These are phyloP conservation scores for Fraxinus ornus DNA, from an alignment of 305 asterid species.

Conservation along the genomic window DNA sequence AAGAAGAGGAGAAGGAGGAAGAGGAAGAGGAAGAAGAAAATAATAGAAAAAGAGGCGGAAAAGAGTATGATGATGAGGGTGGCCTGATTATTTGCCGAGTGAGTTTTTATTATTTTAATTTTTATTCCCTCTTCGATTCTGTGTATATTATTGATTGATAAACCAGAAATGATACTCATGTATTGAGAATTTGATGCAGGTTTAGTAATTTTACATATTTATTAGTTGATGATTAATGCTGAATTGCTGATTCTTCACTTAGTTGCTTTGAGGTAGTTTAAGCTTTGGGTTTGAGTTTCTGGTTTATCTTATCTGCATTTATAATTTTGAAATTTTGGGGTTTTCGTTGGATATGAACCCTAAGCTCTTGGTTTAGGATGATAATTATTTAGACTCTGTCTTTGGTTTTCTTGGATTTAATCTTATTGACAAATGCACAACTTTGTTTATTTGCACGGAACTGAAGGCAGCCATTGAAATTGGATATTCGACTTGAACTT, in stretches of 20 bases:
- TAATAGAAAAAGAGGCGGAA: conserved; percentile 31
- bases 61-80: conserved; percentile 81
- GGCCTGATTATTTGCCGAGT: conserved; percentile 80
- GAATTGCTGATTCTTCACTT: neutral
- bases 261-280: conserved; percentile 2
- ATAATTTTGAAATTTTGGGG: neutral
- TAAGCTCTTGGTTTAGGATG: neutral
- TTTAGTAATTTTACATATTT: neutral
- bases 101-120: conserved; percentile 13
- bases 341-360: neutral
- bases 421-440: neutral
- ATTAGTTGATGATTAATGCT: neutral
- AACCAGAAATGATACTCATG: neutral
- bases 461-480: neutral
- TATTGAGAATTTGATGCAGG: neutral
- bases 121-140: neutral
- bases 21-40: conserved; percentile 18
- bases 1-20: neutral
- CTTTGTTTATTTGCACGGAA: neutral
- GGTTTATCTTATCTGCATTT: neutral
- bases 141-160: neutral
- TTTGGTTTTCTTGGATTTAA: neutral
- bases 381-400: neutral
- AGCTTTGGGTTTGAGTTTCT: too few species aligned
- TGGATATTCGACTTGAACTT: neutral